A percentile compares a stretch with the other conserved stretches of the same genome.
These are phyloP conservation scores for Exidia glandulosa DNA, from an alignment of 768 basidiomycete genomes.

Conservation along the genomic window DNA sequence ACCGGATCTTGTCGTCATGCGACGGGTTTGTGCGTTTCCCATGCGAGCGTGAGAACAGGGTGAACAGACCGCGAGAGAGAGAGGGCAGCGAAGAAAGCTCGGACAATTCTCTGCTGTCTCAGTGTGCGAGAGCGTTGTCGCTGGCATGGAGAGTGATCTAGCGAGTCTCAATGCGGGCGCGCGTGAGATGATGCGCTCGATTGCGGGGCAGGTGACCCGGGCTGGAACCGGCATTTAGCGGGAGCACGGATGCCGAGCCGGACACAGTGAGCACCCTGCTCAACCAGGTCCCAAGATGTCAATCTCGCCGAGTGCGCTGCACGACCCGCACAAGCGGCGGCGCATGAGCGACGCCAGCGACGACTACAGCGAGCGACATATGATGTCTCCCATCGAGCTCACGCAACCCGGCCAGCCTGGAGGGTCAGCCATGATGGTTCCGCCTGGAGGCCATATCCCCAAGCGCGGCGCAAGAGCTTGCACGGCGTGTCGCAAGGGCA, in stretches of 20 bases:
- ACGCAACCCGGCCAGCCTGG: neutral
- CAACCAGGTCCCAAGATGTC: neutral
- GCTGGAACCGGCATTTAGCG: neutral
- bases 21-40: too few species aligned
- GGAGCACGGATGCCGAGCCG: neutral
- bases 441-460: slow-evolving; percentile 48
- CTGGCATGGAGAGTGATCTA: too few species aligned
- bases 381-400: neutral
- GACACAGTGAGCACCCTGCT: neutral
- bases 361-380: neutral
- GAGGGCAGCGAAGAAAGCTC: too few species aligned
- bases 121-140: too few species aligned
- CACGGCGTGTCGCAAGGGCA: slow-evolving; percentile 81
- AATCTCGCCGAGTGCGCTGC: slow-evolving; percentile 1
- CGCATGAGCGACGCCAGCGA: slow-evolving; percentile 4
- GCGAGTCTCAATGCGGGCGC: too few species aligned
- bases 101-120: too few species aligned
- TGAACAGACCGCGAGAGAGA: too few species aligned
- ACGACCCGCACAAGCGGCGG: slow-evolving; percentile 6
- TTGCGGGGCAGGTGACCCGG: neutral
- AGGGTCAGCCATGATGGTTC: neutral
- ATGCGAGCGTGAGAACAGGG: too few species aligned
- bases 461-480: slow-evolving; percentile 86
- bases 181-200: too few species aligned
- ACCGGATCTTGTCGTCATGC: too few species aligned